phyloP scores from a whole-genome alignment of 106 monocot genomes.

The Apostasia shenzhenica region DNA sequence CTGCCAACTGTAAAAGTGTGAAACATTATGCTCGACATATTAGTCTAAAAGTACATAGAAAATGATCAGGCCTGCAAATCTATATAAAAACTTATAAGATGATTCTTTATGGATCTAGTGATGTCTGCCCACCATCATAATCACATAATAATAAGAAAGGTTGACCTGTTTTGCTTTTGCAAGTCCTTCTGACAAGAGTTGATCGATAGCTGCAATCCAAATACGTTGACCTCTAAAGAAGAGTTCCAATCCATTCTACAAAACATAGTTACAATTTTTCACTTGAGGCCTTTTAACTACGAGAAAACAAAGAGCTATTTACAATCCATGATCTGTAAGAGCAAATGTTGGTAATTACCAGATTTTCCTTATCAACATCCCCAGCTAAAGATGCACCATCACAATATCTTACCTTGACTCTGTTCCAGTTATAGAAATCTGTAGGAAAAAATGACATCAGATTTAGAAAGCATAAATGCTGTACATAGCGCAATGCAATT shows the following conservation, averaged over 20 bases:
- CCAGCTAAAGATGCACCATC: slow-evolving; percentile 91
- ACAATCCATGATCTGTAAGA: not conserved
- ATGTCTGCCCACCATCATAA: no score
- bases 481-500: not conserved
- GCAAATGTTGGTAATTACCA: slow-evolving; percentile 25
- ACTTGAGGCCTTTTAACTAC: no score
- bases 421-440: slow-evolving; percentile 99
- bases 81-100: no score
- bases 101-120: no score
- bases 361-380: slow-evolving; percentile 26
- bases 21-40: slow-evolving; percentile 10
- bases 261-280: not conserved
- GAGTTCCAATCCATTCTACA: slow-evolving; percentile 52
- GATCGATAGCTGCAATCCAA: slow-evolving; percentile 78
- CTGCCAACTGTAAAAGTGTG: slow-evolving; percentile 28
- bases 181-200: slow-evolving; percentile 63
- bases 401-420: slow-evolving; percentile 86
- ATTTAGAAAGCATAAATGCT: not conserved
- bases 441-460: slow-evolving; percentile 7
- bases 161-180: slow-evolving; percentile 73
- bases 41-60: not conserved
- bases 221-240: slow-evolving; percentile 82
- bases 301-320: not conserved
- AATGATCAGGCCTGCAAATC: no score
- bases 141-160: slow-evolving; percentile 9